Evolutionary conservation across 2,329 filamentous ascomycete species (phyloP), one percentile per base, ranked within the genome.

Genomic region (Trichoderma aggressivum): DNA sequence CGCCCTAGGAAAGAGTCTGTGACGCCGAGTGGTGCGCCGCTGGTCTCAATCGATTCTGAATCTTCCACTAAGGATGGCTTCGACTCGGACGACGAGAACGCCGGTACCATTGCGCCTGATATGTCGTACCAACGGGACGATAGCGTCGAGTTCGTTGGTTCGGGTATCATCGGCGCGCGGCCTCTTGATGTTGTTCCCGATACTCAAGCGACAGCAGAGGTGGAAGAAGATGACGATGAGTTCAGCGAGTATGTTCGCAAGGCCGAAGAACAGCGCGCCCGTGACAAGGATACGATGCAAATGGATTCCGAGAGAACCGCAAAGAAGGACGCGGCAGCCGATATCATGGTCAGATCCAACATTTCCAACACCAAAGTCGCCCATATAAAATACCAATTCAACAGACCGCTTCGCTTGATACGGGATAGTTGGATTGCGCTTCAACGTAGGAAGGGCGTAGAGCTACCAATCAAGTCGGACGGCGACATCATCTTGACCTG

Each of bases 401-500:
- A 87, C 39, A 92, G 93, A 76, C 84, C 87, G 3, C 83, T 98
- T 7, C 86, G 87, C 72, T 83, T 91, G 70, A 88, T 94, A 7
- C 87, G 90, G 55, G 79, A 88, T 47, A 88, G 87, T 14, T 98
- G 94, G 92, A 88, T 91, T 75, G 81, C 84, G 14, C 85, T 86
- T 68, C 91, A 94, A 77, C 79, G 79, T 1, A 86, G 80, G 2
- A 80, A 82, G 3, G 78, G 79, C 1, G 64, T 79, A 7, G 39
- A 75, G 11, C 75, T 85, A 8, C 74, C 80, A 3, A 74, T 79
- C 3, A 82, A 86, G 3, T 78, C 85, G 28, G 80, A 85, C 2
- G 81, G 86, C 5, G 82, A 84, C 1, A 83, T 97, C 21, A 91
- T 96, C 75, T 86, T 98, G 70, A 96, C 93, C 0, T 97, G 93